A percentile compares a stretch with the other conserved stretches of the same genome.
phyloP scores from a whole-genome alignment of 2,329 filamentous ascomycete genomes.

The Fusarium sp. region DNA sequence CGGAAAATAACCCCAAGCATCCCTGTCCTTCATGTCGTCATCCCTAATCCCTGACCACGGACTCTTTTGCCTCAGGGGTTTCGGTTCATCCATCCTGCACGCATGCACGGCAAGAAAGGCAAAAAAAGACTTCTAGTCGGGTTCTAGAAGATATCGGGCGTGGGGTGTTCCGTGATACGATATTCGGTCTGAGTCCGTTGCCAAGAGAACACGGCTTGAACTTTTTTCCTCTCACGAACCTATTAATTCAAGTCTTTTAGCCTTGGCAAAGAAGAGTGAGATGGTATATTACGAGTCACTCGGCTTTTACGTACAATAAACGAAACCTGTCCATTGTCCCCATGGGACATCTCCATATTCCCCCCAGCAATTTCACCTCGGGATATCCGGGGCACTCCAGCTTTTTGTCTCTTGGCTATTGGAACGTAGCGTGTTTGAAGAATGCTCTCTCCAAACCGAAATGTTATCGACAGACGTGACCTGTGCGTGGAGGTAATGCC shows the following conservation, averaged over 20 bases:
- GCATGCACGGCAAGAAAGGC: not conserved
- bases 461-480: constrained; percentile 7
- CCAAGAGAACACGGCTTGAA: constrained; percentile 1
- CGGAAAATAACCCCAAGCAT: constrained; percentile 4
- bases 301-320: constrained; percentile 39
- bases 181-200: constrained; percentile 16
- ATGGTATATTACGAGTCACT: constrained; percentile 6
- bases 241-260: not conserved
- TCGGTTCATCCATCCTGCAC: not conserved
- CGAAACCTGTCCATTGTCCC: constrained; percentile 21
- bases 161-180: constrained; percentile 9
- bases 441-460: not conserved
- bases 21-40: constrained; percentile 26
- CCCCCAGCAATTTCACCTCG: constrained; percentile 22
- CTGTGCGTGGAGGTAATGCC: constrained; percentile 25
- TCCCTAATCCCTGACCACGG: constrained; percentile 12
- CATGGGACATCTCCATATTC: constrained; percentile 33
- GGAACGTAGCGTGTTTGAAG: not conserved
- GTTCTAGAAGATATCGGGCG: constrained; percentile 36
- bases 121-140: constrained; percentile 27
- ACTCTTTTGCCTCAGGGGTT: constrained; percentile 7
- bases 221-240: not conserved
- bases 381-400: constrained; percentile 32
- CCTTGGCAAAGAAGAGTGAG: not conserved
- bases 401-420: constrained; percentile 19